These are phyloP conservation scores for Haplosporangium sp. DNA, from an alignment of 371 early-diverging fungal species.

Conservation along the genomic window DNA sequence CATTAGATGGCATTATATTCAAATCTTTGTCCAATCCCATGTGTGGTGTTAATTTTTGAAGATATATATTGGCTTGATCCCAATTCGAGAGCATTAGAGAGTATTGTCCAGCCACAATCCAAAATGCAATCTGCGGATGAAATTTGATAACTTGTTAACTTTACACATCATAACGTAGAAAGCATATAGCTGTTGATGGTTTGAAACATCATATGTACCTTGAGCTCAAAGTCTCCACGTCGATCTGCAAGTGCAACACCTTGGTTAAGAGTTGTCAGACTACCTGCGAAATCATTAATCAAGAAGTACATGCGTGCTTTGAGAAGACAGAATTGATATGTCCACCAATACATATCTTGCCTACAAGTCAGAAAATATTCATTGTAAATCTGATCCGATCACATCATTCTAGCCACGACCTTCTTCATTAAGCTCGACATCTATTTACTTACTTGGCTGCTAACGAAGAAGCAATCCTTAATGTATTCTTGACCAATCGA, in stretches of 20 bases:
- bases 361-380: constrained; percentile 1
- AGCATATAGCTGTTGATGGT: neutral
- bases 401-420: neutral
- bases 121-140: constrained; percentile 38
- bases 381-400: constrained; percentile 1
- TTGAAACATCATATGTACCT: constrained; percentile 18
- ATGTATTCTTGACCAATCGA: constrained; percentile 41
- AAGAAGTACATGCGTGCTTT: constrained; percentile 39
- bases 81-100: constrained; percentile 46
- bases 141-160: neutral
- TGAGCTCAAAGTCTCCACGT: constrained; percentile 42
- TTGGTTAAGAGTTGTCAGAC: constrained; percentile 29
- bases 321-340: constrained; percentile 41
- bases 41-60: constrained; percentile 28
- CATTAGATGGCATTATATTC: neutral
- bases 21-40: constrained; percentile 23
- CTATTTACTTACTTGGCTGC: constrained; percentile 36
- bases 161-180: no score
- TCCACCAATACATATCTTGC: constrained; percentile 37
- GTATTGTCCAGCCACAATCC: constrained; percentile 52
- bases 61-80: constrained; percentile 37
- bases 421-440: neutral
- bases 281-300: constrained; percentile 40
- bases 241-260: constrained; percentile 38
- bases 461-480: constrained; percentile 27